Conservation (phyloP, 106 monocot genomes). For the Allium fistulosum region DNA sequence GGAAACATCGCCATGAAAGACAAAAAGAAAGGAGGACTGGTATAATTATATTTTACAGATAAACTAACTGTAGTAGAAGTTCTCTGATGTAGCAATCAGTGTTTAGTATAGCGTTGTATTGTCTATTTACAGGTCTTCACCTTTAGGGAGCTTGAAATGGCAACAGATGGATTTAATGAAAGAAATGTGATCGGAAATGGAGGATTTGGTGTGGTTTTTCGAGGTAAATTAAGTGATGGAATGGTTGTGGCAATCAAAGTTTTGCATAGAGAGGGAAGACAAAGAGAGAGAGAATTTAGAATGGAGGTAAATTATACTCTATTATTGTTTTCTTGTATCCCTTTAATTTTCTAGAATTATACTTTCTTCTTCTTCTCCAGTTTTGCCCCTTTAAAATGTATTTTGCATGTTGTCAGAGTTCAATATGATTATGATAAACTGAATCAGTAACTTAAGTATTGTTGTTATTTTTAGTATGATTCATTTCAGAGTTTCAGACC, state of each 20-base stretch:
- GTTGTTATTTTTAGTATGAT: neutral
- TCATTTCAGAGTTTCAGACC: neutral
- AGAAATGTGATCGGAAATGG: slow-evolving; percentile 66
- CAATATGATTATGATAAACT: neutral
- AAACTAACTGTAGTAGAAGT: no score
- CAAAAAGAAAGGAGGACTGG: slow-evolving; percentile 23
- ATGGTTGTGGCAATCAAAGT: slow-evolving; percentile 68
- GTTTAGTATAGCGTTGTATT: no score
- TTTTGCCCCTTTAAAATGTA: neutral
- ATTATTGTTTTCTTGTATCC: no score
- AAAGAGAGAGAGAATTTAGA: slow-evolving; percentile 83
- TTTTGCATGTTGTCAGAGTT: neutral
- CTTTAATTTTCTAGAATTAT: no score
- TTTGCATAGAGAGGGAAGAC: slow-evolving; percentile 51
- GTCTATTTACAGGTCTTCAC: slow-evolving; percentile 59
- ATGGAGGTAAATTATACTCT: slow-evolving; percentile 45
- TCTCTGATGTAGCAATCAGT: no score
- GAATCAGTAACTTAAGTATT: neutral
- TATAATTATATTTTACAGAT: no score
- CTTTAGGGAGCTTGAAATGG: slow-evolving; percentile 74
- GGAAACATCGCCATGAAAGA: neutral
- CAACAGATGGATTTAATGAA: slow-evolving; percentile 59
- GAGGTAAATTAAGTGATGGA: slow-evolving; percentile 49
- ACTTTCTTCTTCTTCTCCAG: neutral
- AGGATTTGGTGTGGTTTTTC: slow-evolving; percentile 58